Evolutionary conservation across 2,329 filamentous ascomycete genomes (phyloP), one percentile per base, ranked within the genome.

Genomic region (Exophiala sideris): DNA sequence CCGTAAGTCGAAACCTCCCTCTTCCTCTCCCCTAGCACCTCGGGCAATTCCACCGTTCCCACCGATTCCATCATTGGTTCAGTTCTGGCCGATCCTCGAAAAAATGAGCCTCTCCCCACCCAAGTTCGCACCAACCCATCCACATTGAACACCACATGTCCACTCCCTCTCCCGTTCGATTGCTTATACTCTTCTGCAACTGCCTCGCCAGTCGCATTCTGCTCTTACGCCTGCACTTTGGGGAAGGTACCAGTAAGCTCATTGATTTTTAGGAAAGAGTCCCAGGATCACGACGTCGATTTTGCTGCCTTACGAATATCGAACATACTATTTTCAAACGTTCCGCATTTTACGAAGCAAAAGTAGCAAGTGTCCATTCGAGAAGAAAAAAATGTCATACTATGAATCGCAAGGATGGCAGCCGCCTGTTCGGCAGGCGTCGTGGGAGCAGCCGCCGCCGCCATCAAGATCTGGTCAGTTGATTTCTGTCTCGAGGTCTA

Each of bases 371-470:
- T 18, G 21, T 21, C 35, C 9, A 18, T 18, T 34, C 11, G 21
- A 14, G 41, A 39, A 54, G 32, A 9, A 87, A 39, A 54, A 34
- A 9, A 87, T 87, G 83, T 80, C 85, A 65, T 88, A 85, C 73
- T 88, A 87, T 76, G 84, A 87, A 70, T 81, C 83, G 68, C 80
- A 83, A 65, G 71, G 74, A 67, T 86, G 84, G 81, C 77, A 83
- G 58, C 79, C 81, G 59, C 76, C 82, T 61, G 76, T 78, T 65
- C 81, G 83, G 65, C 85, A 87, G 74, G 71, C 80, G 18, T 84
- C 83, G 42, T 89, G 86, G 86, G 87, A 89, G 65, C 84, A 88
- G 67, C 85, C 85, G 62, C 81, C 80, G 55, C 86, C 86, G 58
- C 85, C 86, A 36, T 86, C 86, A 63, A 83, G 86, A 67, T 89